Evolutionary conservation across 2,329 filamentous ascomycete species (phyloP), one percentile per base, ranked within the genome.

Genomic region (Nemania diffusa): DNA sequence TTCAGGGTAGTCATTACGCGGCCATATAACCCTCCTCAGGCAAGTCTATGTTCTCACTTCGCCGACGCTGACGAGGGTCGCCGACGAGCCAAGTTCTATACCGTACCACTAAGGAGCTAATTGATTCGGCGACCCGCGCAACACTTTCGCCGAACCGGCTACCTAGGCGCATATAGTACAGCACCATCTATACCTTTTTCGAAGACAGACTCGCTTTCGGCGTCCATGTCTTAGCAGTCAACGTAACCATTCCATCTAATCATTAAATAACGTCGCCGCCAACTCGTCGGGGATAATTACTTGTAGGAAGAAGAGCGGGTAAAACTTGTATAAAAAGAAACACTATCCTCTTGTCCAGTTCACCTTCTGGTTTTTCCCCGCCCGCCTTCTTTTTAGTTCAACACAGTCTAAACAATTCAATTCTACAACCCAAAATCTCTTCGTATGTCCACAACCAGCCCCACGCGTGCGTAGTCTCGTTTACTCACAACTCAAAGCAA

Each of bases 251-350:
- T n/a, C n/a, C n/a, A n/a, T n/a, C n/a, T n/a, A n/a, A n/a, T n/a
- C n/a, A 52, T 52, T 15, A 34, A 51, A 48, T 13, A 40, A 44
- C 46, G 15, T 61, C 56, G 65, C 65, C 65, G 61, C 65, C 61
- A 64, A 67, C 65, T 61, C 61, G 52, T 62, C 66, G 62, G 62
- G 42, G 55, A 57, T 24, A 37, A 51, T 13, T n/a, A 6, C 4
- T 42, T 44, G 9, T 29, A 37, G 17, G 22, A n/a, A 34, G 13
- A 59, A 46, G 32, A 8, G 26, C 26, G 5, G 5, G 13, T 29
- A 51, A 51, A 29, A 8, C 3, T 3, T 4, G 20, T n/a, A 15
- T 51, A 46, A 46, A 44, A 46, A 46, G n/a, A 46, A 46, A 8
- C 34, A 40, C 15, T 13, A 6, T 15, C 34, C 34, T 40, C 34